Percentiles rank a stretch among this genome's conserved stretches.
phyloP scores from a whole-genome alignment of 2,329 filamentous ascomycete species.

The Myriosclerotinia scirpicola region DNA sequence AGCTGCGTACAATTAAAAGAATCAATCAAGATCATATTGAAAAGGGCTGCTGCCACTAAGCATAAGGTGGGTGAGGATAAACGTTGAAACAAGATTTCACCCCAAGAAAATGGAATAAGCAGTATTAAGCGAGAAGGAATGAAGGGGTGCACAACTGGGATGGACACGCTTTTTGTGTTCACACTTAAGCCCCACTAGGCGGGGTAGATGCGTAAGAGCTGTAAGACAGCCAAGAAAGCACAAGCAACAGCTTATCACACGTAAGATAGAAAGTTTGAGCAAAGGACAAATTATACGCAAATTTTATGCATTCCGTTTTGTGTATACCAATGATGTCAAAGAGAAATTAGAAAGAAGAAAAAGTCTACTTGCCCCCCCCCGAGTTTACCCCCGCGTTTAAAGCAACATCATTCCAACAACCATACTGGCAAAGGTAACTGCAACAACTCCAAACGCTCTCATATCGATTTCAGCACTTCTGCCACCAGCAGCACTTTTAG shows the following conservation, averaged over 20 bases:
- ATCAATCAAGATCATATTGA: not conserved
- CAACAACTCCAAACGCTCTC: constrained; percentile 7
- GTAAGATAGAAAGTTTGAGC: not conserved
- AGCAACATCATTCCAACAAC: constrained; percentile 18
- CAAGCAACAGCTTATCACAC: not conserved
- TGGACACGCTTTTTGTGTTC: not conserved
- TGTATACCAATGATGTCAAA: not conserved
- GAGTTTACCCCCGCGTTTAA: not conserved
- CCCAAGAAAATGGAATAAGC: not conserved
- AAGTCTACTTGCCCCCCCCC: not conserved
- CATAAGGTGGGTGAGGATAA: not conserved
- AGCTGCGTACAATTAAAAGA: not conserved
- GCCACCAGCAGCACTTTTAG: not conserved
- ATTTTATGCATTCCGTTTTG: constrained; percentile 6
- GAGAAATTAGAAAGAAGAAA: not conserved
- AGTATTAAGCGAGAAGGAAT: not conserved
- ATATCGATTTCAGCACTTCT: constrained; percentile 14
- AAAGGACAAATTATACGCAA: not conserved
- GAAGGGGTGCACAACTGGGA: not conserved
- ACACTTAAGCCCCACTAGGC: not conserved
- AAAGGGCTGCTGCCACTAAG: not conserved
- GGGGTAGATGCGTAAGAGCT: not conserved
- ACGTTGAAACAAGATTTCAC: not conserved
- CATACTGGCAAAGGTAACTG: constrained; percentile 7
- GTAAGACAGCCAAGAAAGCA: not conserved